These are phyloP conservation scores for Colletotrichum sp. DNA, from an alignment of 2,329 filamentous ascomycete species.

Conservation along the genomic window DNA sequence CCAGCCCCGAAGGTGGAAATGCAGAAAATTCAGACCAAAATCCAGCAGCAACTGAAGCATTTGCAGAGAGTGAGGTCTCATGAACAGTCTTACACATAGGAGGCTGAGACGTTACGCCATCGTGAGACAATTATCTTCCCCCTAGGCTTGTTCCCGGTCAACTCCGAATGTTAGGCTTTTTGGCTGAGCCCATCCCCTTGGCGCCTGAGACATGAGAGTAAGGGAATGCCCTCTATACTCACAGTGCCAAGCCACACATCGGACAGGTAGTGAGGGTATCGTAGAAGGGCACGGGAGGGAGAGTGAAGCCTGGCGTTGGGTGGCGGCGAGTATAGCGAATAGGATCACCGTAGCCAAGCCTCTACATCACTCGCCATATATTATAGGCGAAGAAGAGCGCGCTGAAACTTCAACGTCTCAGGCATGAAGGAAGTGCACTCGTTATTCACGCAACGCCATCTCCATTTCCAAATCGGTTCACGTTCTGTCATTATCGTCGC, in stretches of 20 bases:
- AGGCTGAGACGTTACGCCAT: neutral
- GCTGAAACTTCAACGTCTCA: neutral
- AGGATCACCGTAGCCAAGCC: neutral
- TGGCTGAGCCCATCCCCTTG: neutral
- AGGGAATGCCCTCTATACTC: neutral
- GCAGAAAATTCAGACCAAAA: neutral
- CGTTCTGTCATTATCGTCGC: neutral
- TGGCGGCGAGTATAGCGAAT: neutral
- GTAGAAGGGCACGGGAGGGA: neutral
- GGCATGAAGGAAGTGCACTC: rapidly evolving
- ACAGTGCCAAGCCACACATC: neutral
- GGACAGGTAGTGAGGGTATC: neutral
- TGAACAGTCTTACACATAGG: neutral
- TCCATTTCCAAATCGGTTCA: neutral
- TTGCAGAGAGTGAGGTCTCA: neutral
- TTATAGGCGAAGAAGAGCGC: neutral
- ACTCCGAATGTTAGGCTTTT: neutral
- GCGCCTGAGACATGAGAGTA: neutral
- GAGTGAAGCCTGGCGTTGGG: neutral
- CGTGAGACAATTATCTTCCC: neutral
- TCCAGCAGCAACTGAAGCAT: neutral
- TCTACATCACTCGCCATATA: neutral
- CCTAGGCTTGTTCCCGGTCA: neutral
- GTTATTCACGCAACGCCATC: neutral
- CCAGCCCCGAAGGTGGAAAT: neutral